phyloP scores from a whole-genome alignment of 805 yeast species.

The Kregervanrija delftensis region DNA sequence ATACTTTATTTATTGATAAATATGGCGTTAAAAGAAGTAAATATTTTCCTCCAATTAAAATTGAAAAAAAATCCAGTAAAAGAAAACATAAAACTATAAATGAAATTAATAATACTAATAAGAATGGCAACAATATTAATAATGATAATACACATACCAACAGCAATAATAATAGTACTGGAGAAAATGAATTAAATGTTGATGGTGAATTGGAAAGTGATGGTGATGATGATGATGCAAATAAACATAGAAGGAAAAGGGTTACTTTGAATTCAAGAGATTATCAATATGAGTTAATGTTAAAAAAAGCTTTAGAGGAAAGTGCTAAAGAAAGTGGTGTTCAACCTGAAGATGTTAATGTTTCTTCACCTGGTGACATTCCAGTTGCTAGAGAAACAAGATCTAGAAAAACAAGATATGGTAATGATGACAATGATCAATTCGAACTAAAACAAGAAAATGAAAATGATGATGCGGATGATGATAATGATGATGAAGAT shows the following conservation, averaged over 20 bases:
- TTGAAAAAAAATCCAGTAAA: constrained; percentile 5
- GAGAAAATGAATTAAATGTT: constrained; percentile 5
- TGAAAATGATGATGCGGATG: neutral
- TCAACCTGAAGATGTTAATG: constrained; percentile 29
- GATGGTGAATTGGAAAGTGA: neutral
- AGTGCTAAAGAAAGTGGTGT: constrained; percentile 46
- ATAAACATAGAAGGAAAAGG: constrained; percentile 6
- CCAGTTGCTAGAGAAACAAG: constrained; percentile 20
- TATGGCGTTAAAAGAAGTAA: constrained; percentile 41
- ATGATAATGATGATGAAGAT: constrained; percentile 12
- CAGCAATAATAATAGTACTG: constrained; percentile 8
- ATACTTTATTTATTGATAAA: constrained; percentile 42
- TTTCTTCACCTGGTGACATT: constrained; percentile 24
- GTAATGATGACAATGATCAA: constrained; percentile 3
- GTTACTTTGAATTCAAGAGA: constrained; percentile 18
- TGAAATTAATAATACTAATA: constrained; percentile 6
- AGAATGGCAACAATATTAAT: neutral
- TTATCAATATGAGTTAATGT: constrained; percentile 29
- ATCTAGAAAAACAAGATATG: constrained; percentile 14
- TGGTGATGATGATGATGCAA: constrained; percentile 5
- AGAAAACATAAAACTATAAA: constrained; percentile 24
- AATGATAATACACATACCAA: constrained; percentile 6
- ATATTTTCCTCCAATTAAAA: constrained; percentile 34
- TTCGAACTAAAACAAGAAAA: neutral
- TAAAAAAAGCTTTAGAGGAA: constrained; percentile 45